Conservation (phyloP, 2,329 filamentous ascomycete species). For the Pseudocercospora macadamiae region DNA sequence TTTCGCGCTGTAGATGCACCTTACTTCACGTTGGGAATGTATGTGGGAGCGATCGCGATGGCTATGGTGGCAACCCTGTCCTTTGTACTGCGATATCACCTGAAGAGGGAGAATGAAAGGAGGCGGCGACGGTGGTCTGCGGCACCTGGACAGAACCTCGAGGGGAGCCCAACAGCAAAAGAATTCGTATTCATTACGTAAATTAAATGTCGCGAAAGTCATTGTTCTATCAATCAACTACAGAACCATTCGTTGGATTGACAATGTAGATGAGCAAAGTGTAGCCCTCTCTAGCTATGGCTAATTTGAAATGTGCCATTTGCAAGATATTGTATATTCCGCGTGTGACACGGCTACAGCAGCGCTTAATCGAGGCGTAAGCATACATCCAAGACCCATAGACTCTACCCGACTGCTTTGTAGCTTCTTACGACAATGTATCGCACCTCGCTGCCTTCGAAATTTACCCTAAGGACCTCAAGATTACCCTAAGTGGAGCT, state of each 20-base stretch:
- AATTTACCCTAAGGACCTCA: too few species aligned
- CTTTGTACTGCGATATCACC: slow-evolving; percentile 44
- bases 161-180: background rate
- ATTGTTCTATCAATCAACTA: background rate
- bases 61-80: slow-evolving; percentile 49
- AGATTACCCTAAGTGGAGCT: background rate
- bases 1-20: slow-evolving; percentile 56
- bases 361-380: too few species aligned
- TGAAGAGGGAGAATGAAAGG: slow-evolving; percentile 40
- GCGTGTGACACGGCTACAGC: too few species aligned
- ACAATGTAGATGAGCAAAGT: too few species aligned
- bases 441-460: too few species aligned
- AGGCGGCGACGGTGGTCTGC: slow-evolving; percentile 10
- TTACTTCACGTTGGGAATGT: slow-evolving; percentile 54
- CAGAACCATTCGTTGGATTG: too few species aligned
- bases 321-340: too few species aligned
- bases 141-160: background rate
- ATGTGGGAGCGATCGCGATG: slow-evolving; percentile 56
- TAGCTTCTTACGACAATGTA: too few species aligned
- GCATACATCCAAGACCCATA: too few species aligned
- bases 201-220: background rate
- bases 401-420: too few species aligned
- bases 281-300: too few species aligned
- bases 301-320: too few species aligned
- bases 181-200: slow-evolving; percentile 22